Evolutionary conservation across 2,329 filamentous ascomycete species (phyloP).

Genomic region (Byssochlamys sp.): DNA sequence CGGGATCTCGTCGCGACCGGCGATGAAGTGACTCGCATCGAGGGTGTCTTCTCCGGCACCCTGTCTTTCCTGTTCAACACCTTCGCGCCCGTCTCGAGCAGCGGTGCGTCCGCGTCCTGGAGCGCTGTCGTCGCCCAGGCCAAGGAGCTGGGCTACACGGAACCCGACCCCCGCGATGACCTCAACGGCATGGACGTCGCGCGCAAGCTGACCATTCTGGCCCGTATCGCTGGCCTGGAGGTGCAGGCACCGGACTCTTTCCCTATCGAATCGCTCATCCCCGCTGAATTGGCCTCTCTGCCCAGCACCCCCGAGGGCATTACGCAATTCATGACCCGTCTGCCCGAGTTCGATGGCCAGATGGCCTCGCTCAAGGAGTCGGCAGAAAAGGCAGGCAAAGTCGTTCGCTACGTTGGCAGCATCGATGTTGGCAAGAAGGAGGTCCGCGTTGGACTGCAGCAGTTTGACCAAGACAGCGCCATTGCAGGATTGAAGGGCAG

Average conservation of each 20-base stretch:
- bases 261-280: slow-evolving; percentile 88
- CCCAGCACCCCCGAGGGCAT: slow-evolving; percentile 48
- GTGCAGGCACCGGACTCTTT: slow-evolving; percentile 79
- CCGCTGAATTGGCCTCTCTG: slow-evolving; percentile 69
- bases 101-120: slow-evolving; percentile 61
- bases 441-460: slow-evolving; percentile 86
- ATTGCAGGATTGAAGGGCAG: slow-evolving; percentile 93
- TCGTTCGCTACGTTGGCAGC: slow-evolving; percentile 86
- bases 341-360: slow-evolving; percentile 73
- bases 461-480: slow-evolving; percentile 75
- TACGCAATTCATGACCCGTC: slow-evolving; percentile 72
- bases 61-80: slow-evolving; percentile 98
- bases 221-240: slow-evolving; percentile 69
- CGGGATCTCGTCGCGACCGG: slow-evolving; percentile 92
- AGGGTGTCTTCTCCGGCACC: slow-evolving; percentile 94
- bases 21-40: slow-evolving; percentile 81
- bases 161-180: slow-evolving; percentile 78
- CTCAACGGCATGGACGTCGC: slow-evolving; percentile 83
- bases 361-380: slow-evolving; percentile 82
- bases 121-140: slow-evolving; percentile 85
- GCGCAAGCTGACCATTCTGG: slow-evolving; percentile 90
- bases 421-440: slow-evolving; percentile 72
- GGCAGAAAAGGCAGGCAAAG: slow-evolving; percentile 81
- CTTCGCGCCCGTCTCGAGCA: slow-evolving; percentile 71
- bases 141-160: slow-evolving; percentile 84